Evolutionary conservation across 495 filamentous ascomycete genomes (phyloP).

Genomic region (Talaromyces liani): DNA sequence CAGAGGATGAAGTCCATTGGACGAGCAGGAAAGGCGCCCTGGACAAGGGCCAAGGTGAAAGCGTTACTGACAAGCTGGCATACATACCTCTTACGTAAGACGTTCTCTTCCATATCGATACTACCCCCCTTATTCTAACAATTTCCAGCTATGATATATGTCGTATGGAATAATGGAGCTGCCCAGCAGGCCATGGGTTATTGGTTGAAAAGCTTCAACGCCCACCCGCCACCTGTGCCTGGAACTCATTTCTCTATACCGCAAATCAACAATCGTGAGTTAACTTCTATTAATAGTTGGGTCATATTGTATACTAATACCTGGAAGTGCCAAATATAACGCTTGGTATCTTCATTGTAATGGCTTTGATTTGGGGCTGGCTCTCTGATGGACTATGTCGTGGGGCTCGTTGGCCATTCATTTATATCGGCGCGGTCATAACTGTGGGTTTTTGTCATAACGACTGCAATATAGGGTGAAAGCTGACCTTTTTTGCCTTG

Average conservation of each 20-base stretch:
- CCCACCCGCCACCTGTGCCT: slow-evolving; percentile 16
- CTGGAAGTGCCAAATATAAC: slow-evolving; percentile 15
- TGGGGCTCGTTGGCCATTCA: slow-evolving; percentile 29
- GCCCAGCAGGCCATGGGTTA: slow-evolving; percentile 18
- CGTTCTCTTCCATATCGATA: neutral
- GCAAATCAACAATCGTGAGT: slow-evolving; percentile 19
- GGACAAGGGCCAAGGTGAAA: slow-evolving; percentile 18
- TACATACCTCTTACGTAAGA: slow-evolving; percentile 22
- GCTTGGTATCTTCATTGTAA: slow-evolving; percentile 24
- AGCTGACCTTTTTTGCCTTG: neutral
- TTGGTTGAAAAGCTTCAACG: slow-evolving; percentile 23
- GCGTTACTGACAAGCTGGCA: slow-evolving; percentile 21
- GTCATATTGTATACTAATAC: neutral
- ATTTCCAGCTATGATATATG: slow-evolving; percentile 14
- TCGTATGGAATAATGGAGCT: slow-evolving; percentile 19
- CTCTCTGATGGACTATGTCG: slow-evolving; percentile 25
- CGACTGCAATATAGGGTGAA: neutral
- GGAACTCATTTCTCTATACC: slow-evolving; percentile 17
- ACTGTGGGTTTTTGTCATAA: slow-evolving; percentile 13
- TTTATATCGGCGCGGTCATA: slow-evolving; percentile 24
- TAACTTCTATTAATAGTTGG: neutral
- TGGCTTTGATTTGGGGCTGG: slow-evolving; percentile 27
- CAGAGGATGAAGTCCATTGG: slow-evolving; percentile 19
- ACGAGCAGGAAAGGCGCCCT: slow-evolving; percentile 17
- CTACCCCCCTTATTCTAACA: neutral